Evolutionary conservation across 352 stramenopile genomes (phyloP).

Genomic region (Globisporangium nagaii): DNA sequence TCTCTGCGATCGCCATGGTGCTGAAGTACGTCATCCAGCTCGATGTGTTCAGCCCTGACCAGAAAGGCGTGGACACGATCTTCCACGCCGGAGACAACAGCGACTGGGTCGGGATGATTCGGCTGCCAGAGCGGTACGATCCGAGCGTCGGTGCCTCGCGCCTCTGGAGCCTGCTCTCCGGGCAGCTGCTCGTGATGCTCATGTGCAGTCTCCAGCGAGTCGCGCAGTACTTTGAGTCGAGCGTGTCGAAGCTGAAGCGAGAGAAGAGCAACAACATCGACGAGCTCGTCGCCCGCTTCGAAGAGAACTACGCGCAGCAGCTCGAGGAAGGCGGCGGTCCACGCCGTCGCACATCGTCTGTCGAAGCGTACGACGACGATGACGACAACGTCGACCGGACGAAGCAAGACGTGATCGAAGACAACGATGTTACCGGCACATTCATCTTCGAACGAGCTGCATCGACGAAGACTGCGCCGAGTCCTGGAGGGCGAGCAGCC

Average conservation of each 20-base stretch:
- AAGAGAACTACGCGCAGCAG: conserved; percentile 39
- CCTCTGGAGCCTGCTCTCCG: conserved; percentile 49
- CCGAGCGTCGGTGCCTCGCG: conserved; percentile 19
- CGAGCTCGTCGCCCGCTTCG: conserved; percentile 32
- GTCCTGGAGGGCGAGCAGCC: background rate
- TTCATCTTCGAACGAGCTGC: background rate
- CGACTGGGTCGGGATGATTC: conserved; percentile 54
- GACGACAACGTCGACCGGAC: conserved; percentile 41
- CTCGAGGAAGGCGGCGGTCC: conserved; percentile 28
- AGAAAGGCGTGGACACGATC: conserved; percentile 20
- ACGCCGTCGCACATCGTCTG: conserved; percentile 42
- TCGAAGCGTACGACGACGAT: conserved; percentile 47
- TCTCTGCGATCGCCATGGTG: conserved; percentile 49
- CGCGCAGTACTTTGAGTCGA: conserved; percentile 65
- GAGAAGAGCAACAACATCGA: conserved; percentile 31
- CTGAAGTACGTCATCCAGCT: conserved; percentile 70
- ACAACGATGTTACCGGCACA: conserved; percentile 1
- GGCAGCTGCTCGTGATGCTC: conserved; percentile 63
- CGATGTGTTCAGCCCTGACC: conserved; percentile 37
- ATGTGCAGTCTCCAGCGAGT: conserved; percentile 71
- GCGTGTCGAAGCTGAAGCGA: conserved; percentile 26
- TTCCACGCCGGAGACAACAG: conserved; percentile 47
- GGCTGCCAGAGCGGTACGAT: conserved; percentile 35
- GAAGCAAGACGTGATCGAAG: conserved; percentile 24
- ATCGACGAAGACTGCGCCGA: background rate